Conservation (phyloP, 805 yeast genomes). For the Pichia nanzhaoensis region DNA sequence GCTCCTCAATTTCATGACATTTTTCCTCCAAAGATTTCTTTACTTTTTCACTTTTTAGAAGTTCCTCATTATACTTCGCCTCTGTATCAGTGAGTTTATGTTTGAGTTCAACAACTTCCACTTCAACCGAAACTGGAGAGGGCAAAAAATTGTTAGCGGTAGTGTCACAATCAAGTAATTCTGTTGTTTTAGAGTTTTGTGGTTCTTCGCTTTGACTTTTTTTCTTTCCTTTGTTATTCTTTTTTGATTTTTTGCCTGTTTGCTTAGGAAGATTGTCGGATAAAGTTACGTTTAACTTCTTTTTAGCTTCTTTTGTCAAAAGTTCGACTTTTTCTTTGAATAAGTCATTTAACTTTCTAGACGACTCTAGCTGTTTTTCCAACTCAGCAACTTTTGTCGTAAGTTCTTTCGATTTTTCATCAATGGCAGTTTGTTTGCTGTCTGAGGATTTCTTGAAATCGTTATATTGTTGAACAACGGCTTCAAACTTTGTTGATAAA, state of each 20-base stretch:
- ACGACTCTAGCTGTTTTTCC: constrained; percentile 21
- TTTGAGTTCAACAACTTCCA: constrained; percentile 22
- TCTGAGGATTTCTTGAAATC: not conserved
- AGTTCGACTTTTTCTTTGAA: constrained; percentile 24
- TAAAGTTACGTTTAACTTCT: not conserved
- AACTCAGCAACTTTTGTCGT: constrained; percentile 12
- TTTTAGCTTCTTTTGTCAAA: constrained; percentile 18
- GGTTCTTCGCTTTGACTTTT: constrained; percentile 7
- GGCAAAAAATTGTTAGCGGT: not conserved
- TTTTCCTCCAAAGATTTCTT: constrained; percentile 34
- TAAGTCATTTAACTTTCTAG: constrained; percentile 18
- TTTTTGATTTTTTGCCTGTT: constrained; percentile 7
- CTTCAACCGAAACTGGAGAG: constrained; percentile 5
- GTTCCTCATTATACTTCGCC: constrained; percentile 7
- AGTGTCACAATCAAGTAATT: not conserved
- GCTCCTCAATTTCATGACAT: constrained; percentile 56
- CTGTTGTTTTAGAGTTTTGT: not conserved
- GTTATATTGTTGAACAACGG: not conserved
- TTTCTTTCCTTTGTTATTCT: constrained; percentile 17
- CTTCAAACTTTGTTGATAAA: not conserved
- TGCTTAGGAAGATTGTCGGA: not conserved
- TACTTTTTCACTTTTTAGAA: constrained; percentile 15
- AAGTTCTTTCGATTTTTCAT: constrained; percentile 4
- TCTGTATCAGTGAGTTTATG: constrained; percentile 21
- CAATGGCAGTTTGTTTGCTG: not conserved